Evolutionary conservation across 805 yeast species (phyloP), one percentile per base, ranked within the genome.

Genomic region (Candida golubevii): DNA sequence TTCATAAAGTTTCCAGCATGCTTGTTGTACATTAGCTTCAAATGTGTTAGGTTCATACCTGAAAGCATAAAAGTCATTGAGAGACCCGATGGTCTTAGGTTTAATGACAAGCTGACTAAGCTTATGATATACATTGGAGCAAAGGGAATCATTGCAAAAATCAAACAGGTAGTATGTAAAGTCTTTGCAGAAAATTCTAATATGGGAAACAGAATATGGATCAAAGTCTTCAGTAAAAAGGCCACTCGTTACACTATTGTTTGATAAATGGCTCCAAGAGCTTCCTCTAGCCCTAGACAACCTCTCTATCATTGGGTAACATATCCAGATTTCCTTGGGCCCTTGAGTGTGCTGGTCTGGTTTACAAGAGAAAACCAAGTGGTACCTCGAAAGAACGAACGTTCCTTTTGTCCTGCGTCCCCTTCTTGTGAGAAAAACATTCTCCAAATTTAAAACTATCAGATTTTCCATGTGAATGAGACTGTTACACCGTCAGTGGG

Each of bases 111-210:
- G 69, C 39, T 75, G 77, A 67, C 83, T 75, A 40, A 93, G 71
- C 44, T 86, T 80, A 33, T 83, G 85, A 59, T 75, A 88, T 1
- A 83, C 95, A 43, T 84, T 91, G 28, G 69, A 67, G 45, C 95
- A 85, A 29, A 78, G 72, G 8, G 60, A 51, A 33, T 80, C 82
- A 53, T 75, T 72, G 18, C 61, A 61, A 59, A 93, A 87, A 57
- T 87, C 93, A 52, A 91, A 75, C 8, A 95, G 80, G 41, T 89
- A 70, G 56, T 78, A 85, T 14, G 90, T 83, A 63, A 87, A 91
- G 62, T 91, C 98, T 50, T 88, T 80, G 58, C 97, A 87, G 33
- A 81, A 77, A 9, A 91, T 58, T 38, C 95, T 77, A 37, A 91
- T 66, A 47, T 80, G 79, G 6, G 83, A 78, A 1, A 71, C 62